Percentiles rank a stretch among this genome's conserved stretches.
phyloP scores from a whole-genome alignment of 345 rosid genomes.

The Melaleuca quinquenervia region DNA sequence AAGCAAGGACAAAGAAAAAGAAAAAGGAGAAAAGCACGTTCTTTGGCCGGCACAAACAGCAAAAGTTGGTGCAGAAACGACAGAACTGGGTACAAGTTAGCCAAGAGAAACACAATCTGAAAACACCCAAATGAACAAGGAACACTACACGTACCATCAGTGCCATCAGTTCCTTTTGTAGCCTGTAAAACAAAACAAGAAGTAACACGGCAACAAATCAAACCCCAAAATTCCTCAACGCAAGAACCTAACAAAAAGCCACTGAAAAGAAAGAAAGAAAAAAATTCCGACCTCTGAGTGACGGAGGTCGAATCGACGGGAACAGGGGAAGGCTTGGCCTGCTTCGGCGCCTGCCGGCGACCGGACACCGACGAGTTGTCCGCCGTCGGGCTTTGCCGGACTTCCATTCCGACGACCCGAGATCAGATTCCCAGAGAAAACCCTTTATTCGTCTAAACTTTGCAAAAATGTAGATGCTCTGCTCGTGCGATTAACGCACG shows the following conservation, averaged over 20 bases:
- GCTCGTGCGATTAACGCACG: neutral
- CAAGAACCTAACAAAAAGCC: neutral
- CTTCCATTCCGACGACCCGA: constrained; percentile 20
- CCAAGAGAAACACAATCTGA: neutral
- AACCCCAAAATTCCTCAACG: neutral
- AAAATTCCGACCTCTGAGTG: constrained; percentile 25
- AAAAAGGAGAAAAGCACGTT: neutral
- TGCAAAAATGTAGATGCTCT: neutral
- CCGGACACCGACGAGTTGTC: constrained; percentile 23
- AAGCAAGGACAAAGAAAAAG: neutral
- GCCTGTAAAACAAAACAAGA: constrained; percentile 16
- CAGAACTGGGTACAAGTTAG: neutral
- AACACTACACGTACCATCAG: constrained; percentile 34
- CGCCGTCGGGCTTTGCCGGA: constrained; percentile 30
- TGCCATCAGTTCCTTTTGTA: constrained; percentile 61
- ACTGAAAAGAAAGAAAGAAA: neutral
- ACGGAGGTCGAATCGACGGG: constrained; percentile 39
- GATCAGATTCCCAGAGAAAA: neutral
- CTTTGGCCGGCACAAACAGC: neutral
- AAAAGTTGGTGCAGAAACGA: neutral
- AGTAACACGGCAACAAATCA: neutral
- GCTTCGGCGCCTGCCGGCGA: constrained; percentile 21
- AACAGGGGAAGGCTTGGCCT: constrained; percentile 17
- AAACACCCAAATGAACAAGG: neutral
- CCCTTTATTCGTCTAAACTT: neutral